Evolutionary conservation across 140 eudicot genomes (phyloP).

Genomic region (Flaveria floridana): DNA sequence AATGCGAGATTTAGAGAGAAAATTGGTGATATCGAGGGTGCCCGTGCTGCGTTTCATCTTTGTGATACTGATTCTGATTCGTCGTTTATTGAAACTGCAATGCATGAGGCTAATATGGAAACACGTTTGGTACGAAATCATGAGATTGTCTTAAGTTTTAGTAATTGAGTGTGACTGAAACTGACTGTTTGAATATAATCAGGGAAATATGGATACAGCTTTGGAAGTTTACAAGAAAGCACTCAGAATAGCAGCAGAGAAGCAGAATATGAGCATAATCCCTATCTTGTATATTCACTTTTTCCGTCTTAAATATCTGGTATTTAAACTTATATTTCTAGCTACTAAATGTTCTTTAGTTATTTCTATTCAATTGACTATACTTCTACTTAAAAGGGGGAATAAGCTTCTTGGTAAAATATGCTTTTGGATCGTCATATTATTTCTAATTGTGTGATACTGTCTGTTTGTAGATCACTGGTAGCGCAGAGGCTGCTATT

Average conservation of each 20-base stretch:
- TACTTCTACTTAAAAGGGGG: slow-evolving; percentile 3
- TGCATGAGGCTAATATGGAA: slow-evolving; percentile 74
- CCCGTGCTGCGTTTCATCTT: slow-evolving; percentile 64
- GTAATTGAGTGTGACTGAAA: slow-evolving; percentile 8
- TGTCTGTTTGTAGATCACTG: slow-evolving; percentile 58
- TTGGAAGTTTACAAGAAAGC: slow-evolving; percentile 62
- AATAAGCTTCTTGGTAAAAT: slow-evolving; percentile 8
- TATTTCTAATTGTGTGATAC: slow-evolving; percentile 26
- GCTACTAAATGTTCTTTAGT: slow-evolving; percentile 12
- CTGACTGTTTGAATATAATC: slow-evolving; percentile 27
- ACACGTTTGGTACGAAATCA: slow-evolving; percentile 61
- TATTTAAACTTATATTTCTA: slow-evolving; percentile 32
- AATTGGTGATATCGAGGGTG: slow-evolving; percentile 73
- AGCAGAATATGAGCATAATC: slow-evolving; percentile 45
- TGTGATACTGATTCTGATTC: slow-evolving; percentile 46
- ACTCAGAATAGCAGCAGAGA: slow-evolving; percentile 57
- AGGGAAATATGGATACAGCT: slow-evolving; percentile 79
- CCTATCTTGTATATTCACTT: slow-evolving; percentile 62
- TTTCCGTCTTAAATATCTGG: slow-evolving; percentile 69
- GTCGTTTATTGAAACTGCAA: slow-evolving; percentile 46
- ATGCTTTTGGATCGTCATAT: slow-evolving; percentile 17
- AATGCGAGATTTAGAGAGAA: slow-evolving; percentile 79
- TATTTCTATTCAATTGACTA: slow-evolving; percentile 8
- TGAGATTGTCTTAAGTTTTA: not conserved
- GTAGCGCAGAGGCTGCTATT: slow-evolving; percentile 60